These are phyloP conservation scores for Shiraia bambusicola DNA, from an alignment of 2,329 filamentous ascomycete species.

Conservation along the genomic window DNA sequence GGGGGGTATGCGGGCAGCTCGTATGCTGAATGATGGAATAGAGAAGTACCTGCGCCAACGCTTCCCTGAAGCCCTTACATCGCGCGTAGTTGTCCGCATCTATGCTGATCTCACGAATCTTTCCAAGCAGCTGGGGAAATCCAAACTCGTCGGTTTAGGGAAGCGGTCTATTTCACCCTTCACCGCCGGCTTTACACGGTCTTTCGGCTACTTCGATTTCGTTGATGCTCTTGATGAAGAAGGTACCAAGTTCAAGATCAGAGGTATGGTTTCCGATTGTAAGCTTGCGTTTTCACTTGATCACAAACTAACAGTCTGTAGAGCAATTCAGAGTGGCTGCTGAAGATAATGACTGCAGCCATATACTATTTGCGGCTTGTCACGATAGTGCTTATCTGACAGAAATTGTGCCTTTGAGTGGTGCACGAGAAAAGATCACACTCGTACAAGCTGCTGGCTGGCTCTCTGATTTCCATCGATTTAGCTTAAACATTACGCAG, in stretches of 20 bases:
- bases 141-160: slow-evolving; percentile 55
- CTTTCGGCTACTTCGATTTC: slow-evolving; percentile 61
- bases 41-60: slow-evolving; percentile 38
- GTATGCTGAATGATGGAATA: slow-evolving; percentile 55
- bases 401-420: slow-evolving; percentile 56
- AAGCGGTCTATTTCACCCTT: slow-evolving; percentile 60
- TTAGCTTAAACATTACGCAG: slow-evolving; percentile 55
- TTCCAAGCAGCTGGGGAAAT: slow-evolving; percentile 53
- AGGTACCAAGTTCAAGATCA: slow-evolving; percentile 61
- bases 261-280: slow-evolving; percentile 42
- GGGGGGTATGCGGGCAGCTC: slow-evolving; percentile 59
- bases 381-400: slow-evolving; percentile 62
- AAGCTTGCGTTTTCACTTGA: background rate
- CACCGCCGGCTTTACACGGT: slow-evolving; percentile 58
- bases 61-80: slow-evolving; percentile 45
- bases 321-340: slow-evolving; percentile 53
- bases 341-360: slow-evolving; percentile 62
- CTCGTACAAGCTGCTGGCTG: slow-evolving; percentile 56
- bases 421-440: slow-evolving; percentile 55
- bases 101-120: slow-evolving; percentile 59
- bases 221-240: slow-evolving; percentile 63
- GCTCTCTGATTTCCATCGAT: slow-evolving; percentile 55
- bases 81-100: slow-evolving; percentile 57
- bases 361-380: slow-evolving; percentile 65
- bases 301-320: slow-evolving; percentile 7